These are phyloP conservation scores for Omphalea diandra DNA, from an alignment of 441 rosid species.

Conservation along the genomic window DNA sequence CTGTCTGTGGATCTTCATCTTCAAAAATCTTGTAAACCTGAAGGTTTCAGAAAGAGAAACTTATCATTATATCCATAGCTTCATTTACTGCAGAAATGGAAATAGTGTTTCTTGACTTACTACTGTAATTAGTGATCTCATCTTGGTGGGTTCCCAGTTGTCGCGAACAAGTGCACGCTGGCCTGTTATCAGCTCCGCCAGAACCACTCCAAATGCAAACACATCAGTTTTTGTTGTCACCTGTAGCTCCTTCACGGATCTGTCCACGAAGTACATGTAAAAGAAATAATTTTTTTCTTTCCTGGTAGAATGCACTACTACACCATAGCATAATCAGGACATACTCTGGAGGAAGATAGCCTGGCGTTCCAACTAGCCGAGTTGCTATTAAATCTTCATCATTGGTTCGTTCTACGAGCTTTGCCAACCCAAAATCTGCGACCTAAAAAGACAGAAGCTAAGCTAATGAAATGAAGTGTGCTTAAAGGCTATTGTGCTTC, in stretches of 20 bases:
- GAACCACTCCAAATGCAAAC: constrained; percentile 63
- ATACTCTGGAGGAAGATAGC: constrained; percentile 73
- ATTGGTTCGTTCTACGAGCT: constrained; percentile 54
- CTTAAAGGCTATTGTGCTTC: not conserved
- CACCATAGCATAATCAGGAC: constrained; percentile 1
- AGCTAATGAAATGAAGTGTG: not conserved
- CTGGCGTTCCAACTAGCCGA: constrained; percentile 63
- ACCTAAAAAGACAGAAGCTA: constrained; percentile 30
- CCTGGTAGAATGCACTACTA: not conserved
- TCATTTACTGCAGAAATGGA: not conserved
- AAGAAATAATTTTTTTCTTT: not conserved
- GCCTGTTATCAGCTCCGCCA: constrained; percentile 67
- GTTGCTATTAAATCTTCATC: constrained; percentile 61
- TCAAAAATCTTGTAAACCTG: constrained; percentile 45
- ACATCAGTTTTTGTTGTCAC: constrained; percentile 65
- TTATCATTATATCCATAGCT: not conserved
- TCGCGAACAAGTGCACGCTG: constrained; percentile 57
- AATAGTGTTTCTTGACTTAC: constrained; percentile 32
- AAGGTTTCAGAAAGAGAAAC: not conserved
- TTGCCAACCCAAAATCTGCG: constrained; percentile 68
- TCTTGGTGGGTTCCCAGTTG: constrained; percentile 42
- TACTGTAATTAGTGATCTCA: constrained; percentile 51
- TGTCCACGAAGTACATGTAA: constrained; percentile 11
- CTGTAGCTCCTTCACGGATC: constrained; percentile 66
- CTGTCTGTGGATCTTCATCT: constrained; percentile 43